Evolutionary conservation across 805 yeast genomes (phyloP), one percentile per base, ranked within the genome.

Genomic region (Lachancea sp.): DNA sequence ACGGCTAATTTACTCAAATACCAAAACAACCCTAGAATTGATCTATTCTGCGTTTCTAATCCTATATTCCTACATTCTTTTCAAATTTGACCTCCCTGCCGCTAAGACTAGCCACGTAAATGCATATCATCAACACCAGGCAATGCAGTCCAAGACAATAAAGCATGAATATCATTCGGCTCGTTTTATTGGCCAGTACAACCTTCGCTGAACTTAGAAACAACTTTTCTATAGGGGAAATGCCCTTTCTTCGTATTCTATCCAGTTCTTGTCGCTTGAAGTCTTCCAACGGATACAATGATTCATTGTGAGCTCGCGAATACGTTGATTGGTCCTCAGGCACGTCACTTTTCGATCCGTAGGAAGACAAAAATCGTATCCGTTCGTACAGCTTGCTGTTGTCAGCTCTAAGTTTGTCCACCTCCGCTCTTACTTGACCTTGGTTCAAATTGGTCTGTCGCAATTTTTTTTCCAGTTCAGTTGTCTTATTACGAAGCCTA

Each of bases 381-480:
- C 83, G 75, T 52, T 89, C 96, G 56, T 84, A 86, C 32, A 90
- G 67, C 47, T 80, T 84, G 39, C 76, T 74, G 58, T 88, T 88
- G 51, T 89, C 96, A 33, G 69, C 67, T 59, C 83, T 80, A 52
- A 89, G 66, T 3, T 69, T 64, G 39, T 72, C 72, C 28, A 84
- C 63, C 50, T 86, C 87, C 38, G 81, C 62, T 45, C 78, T 78
- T 48, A 86, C 66, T 42, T 81, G 84, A 28, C 67, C 70, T 20
- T 81, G 69, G 29, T 70, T 68, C 16, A 64, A 58, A 38, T 69
- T 69, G 46, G 74, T 77, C 48, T 74, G 75, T 58, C 83, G 78
- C 28, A 80, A 54, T 52, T 87, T 95, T 41, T 83, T 83, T 59
- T 90, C 97, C 40, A 92, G 70, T 56, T 86, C 96, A 42, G 74